A percentile compares a stretch with the other conserved stretches of the same genome.
Conservation (phyloP, 2,329 filamentous ascomycete species). For the Cladosporium sp. region DNA sequence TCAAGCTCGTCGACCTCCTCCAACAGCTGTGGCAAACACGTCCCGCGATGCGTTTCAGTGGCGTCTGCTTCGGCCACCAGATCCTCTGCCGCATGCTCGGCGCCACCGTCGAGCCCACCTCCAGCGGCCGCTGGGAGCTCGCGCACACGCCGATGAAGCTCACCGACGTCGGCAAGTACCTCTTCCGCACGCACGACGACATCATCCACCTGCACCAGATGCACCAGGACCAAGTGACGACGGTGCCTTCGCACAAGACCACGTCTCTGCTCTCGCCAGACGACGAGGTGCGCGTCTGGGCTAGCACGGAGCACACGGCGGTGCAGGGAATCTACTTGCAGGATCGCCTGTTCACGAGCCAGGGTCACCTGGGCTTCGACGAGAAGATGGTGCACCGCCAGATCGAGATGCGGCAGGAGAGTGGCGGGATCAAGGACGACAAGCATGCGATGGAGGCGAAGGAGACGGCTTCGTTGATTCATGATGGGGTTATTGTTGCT, state of each 20-base stretch:
- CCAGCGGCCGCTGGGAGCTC: slow-evolving; percentile 49
- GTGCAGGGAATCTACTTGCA: slow-evolving; percentile 50
- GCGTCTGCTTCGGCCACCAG: slow-evolving; percentile 53
- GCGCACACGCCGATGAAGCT: slow-evolving; percentile 46
- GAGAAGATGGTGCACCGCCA: slow-evolving; percentile 49
- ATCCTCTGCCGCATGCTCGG: slow-evolving; percentile 48
- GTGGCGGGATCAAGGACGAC: slow-evolving; percentile 41
- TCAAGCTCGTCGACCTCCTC: slow-evolving; percentile 47
- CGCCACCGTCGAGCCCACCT: slow-evolving; percentile 39
- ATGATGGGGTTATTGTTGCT: slow-evolving; percentile 43
- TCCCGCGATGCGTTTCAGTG: slow-evolving; percentile 53
- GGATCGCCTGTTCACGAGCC: slow-evolving; percentile 48
- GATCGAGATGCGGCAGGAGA: slow-evolving; percentile 47
- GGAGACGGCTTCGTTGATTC: slow-evolving; percentile 42
- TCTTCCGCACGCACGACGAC: slow-evolving; percentile 41
- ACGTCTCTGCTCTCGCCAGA: slow-evolving; percentile 40
- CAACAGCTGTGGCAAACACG: slow-evolving; percentile 53
- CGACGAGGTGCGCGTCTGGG: slow-evolving; percentile 52
- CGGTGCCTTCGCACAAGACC: slow-evolving; percentile 34
- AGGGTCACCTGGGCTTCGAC: slow-evolving; percentile 51
- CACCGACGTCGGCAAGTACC: slow-evolving; percentile 41
- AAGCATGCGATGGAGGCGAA: slow-evolving; percentile 40
- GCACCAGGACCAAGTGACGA: slow-evolving; percentile 49
- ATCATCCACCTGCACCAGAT: slow-evolving; percentile 48
- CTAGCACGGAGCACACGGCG: slow-evolving; percentile 45